A percentile compares a stretch with the other conserved stretches of the same genome.
These are phyloP conservation scores for Aspergillus phoenicis DNA, from an alignment of 2,329 filamentous ascomycete species.

Conservation along the genomic window DNA sequence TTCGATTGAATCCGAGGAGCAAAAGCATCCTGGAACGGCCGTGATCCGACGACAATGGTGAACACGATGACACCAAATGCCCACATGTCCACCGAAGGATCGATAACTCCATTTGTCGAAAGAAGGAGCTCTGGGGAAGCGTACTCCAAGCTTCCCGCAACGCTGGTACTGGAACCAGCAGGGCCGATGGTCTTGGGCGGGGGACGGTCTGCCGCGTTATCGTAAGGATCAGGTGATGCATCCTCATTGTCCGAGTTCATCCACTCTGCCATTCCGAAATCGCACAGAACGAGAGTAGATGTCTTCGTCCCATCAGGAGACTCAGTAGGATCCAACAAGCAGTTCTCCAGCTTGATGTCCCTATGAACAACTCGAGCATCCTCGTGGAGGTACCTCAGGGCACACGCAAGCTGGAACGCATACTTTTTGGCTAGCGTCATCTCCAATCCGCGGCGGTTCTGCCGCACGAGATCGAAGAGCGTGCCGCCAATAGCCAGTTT, in stretches of 20 bases:
- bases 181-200: slow-evolving; percentile 56
- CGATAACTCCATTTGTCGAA: slow-evolving; percentile 43
- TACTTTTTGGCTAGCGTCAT: slow-evolving; percentile 60
- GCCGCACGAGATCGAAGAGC: slow-evolving; percentile 63
- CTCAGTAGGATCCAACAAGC: slow-evolving; percentile 60
- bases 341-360: slow-evolving; percentile 71
- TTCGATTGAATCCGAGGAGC: slow-evolving; percentile 60
- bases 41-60: slow-evolving; percentile 60
- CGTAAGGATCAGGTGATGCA: slow-evolving; percentile 53
- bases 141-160: slow-evolving; percentile 63
- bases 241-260: slow-evolving; percentile 59
- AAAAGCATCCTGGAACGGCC: slow-evolving; percentile 65
- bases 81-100: slow-evolving; percentile 65
- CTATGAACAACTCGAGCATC: slow-evolving; percentile 68
- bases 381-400: slow-evolving; percentile 67
- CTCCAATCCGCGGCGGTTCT: slow-evolving; percentile 57
- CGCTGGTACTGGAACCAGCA: slow-evolving; percentile 58
- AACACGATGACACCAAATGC: slow-evolving; percentile 67
- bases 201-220: slow-evolving; percentile 50
- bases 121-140: slow-evolving; percentile 52
- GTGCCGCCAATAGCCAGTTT: slow-evolving; percentile 65
- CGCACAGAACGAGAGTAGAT: slow-evolving; percentile 64
- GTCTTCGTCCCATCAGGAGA: slow-evolving; percentile 52
- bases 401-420: slow-evolving; percentile 64
- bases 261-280: slow-evolving; percentile 72